These are phyloP conservation scores for Aquilaria malaccensis DNA, from an alignment of 345 rosid genomes.

Conservation along the genomic window DNA sequence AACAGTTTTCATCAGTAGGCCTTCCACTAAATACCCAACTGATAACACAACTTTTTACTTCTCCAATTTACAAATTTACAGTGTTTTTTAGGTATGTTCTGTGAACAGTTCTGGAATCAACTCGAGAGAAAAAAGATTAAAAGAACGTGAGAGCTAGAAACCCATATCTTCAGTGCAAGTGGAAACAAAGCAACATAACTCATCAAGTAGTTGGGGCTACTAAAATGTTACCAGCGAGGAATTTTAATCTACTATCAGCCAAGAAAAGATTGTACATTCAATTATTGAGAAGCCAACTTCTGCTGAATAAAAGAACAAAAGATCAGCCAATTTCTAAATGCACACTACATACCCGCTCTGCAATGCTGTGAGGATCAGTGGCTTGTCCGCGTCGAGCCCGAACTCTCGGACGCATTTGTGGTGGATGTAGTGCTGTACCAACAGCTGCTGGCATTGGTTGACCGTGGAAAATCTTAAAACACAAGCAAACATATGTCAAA, in stretches of 20 bases:
- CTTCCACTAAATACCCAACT: background rate
- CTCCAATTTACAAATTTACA: too few relatives aligned
- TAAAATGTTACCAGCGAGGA: background rate
- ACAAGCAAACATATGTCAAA: conserved; percentile 10
- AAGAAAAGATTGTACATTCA: background rate
- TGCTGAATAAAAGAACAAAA: too few relatives aligned
- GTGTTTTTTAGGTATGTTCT: too few relatives aligned
- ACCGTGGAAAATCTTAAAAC: conserved; percentile 75
- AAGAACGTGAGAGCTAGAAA: too few relatives aligned
- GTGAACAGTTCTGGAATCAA: too few relatives aligned
- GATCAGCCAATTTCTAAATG: too few relatives aligned
- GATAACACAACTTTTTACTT: too few relatives aligned
- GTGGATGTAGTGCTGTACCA: conserved; percentile 82
- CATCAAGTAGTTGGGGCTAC: too few relatives aligned
- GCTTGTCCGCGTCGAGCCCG: conserved; percentile 99
- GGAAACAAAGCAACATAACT: too few relatives aligned
- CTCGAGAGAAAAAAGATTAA: too few relatives aligned
- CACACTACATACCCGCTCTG: conserved; percentile 66
- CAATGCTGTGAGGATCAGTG: conserved; percentile 99
- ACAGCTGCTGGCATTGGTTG: conserved; percentile 70
- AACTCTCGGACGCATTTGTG: conserved; percentile 90
- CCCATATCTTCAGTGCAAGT: too few relatives aligned
- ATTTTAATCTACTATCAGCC: background rate
- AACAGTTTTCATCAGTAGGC: background rate
- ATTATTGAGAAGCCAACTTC: too few relatives aligned